Conservation (phyloP, 2,329 filamentous ascomycete genomes). For the Colletotrichum sp. region DNA sequence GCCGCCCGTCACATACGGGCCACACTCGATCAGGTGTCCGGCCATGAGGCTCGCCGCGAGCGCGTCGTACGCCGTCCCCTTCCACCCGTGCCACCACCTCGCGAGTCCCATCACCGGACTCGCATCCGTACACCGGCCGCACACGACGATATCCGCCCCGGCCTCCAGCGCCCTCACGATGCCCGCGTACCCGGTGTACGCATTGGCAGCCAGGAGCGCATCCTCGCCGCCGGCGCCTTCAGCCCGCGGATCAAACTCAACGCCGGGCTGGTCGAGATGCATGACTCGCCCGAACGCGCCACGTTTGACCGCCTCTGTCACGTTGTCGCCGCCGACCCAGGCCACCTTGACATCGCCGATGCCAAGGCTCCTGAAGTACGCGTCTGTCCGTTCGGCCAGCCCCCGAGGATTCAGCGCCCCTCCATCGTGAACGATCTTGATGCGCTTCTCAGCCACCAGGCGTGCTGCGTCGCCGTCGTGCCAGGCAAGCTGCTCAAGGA, state of each 20-base stretch:
- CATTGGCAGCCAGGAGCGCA: slow-evolving; percentile 43
- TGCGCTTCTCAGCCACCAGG: slow-evolving; percentile 46
- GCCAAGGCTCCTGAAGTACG: slow-evolving; percentile 31
- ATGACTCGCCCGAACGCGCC: slow-evolving; percentile 23
- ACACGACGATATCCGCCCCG: slow-evolving; percentile 53
- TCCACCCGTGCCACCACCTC: slow-evolving; percentile 61
- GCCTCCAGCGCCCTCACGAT: slow-evolving; percentile 46
- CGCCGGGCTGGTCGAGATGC: slow-evolving; percentile 21
- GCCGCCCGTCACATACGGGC: slow-evolving; percentile 56
- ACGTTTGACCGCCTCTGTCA: slow-evolving; percentile 25
- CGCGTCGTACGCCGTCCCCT: slow-evolving; percentile 47
- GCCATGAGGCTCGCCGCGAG: slow-evolving; percentile 56
- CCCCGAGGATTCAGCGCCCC: slow-evolving; percentile 59
- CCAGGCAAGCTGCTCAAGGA: slow-evolving; percentile 45
- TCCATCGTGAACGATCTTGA: slow-evolving; percentile 62
- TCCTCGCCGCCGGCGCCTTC: neutral
- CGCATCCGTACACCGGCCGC: slow-evolving; percentile 53
- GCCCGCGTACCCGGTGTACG: slow-evolving; percentile 55
- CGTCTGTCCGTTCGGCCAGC: slow-evolving; percentile 42
- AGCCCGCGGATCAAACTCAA: neutral
- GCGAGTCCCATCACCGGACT: slow-evolving; percentile 60
- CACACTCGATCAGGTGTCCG: slow-evolving; percentile 60
- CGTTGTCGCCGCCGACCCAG: slow-evolving; percentile 42
- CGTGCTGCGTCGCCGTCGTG: slow-evolving; percentile 37
- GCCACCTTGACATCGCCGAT: slow-evolving; percentile 34